Percentiles rank a stretch among this genome's conserved stretches.
phyloP scores from a whole-genome alignment of 208 protist species.

The Acanthamoeba sp. region DNA sequence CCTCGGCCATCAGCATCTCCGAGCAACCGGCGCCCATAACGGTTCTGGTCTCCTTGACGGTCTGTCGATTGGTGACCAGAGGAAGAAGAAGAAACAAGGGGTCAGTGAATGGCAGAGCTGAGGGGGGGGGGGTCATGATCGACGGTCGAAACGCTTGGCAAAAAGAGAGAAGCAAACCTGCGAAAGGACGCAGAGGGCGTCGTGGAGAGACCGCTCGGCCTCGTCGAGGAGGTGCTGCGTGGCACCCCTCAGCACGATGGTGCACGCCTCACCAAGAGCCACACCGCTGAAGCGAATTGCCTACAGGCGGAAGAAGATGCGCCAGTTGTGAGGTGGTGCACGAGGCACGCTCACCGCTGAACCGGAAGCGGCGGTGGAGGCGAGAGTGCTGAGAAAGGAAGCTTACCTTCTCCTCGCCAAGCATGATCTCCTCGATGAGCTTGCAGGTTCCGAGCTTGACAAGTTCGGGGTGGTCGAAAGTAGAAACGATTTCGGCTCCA shows the following conservation, averaged over 20 bases:
- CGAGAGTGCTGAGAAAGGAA: no score
- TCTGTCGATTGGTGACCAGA: constrained; percentile 76
- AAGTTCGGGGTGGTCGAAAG: constrained; percentile 98
- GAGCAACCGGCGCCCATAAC: constrained; percentile 98
- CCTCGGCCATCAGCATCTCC: constrained; percentile 99
- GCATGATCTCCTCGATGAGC: constrained; percentile 98
- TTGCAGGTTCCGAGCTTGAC: constrained; percentile 97
- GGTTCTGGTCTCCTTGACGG: constrained; percentile 95
- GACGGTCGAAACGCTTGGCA: no score
- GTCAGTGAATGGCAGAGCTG: background rate
- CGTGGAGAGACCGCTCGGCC: constrained; percentile 99
- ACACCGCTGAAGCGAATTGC: constrained; percentile 98
- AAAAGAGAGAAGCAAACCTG: constrained; percentile 81
- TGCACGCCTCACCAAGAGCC: constrained; percentile 97
- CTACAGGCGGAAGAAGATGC: background rate
- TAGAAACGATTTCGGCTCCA: constrained; percentile 98
- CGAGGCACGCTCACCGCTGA: no score
- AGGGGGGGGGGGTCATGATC: no score
- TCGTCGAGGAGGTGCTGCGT: constrained; percentile 99
- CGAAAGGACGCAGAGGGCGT: constrained; percentile 99
- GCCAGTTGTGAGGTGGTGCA: no score
- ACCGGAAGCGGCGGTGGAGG: background rate
- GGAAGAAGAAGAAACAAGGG: background rate
- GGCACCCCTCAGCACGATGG: constrained; percentile 99
- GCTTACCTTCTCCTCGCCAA: constrained; percentile 96